Conservation (phyloP, 148 eudicot genomes). For the Suaeda aralocaspica region DNA sequence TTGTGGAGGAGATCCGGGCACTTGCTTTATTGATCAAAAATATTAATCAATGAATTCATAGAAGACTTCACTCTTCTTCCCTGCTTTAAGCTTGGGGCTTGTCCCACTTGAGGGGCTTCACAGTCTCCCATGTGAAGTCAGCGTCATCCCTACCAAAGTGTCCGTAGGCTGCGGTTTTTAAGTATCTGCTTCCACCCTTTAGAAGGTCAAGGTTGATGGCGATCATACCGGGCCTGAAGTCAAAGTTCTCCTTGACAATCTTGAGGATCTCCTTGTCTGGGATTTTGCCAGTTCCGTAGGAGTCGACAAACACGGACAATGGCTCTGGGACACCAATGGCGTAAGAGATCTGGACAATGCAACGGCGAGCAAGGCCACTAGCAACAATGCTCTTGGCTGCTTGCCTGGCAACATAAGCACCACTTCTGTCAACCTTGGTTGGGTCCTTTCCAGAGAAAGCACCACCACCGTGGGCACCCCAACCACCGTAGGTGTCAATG, state of each 20-base stretch:
- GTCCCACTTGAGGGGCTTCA: slow-evolving; percentile 51
- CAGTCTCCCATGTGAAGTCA: slow-evolving; percentile 49
- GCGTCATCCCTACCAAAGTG: slow-evolving; percentile 47
- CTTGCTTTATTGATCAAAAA: slow-evolving; percentile 25
- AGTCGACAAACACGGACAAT: slow-evolving; percentile 46
- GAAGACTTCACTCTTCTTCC: not conserved
- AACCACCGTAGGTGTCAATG: slow-evolving; percentile 49
- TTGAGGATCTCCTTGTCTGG: slow-evolving; percentile 42
- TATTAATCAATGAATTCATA: slow-evolving; percentile 26
- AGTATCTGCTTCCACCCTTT: slow-evolving; percentile 44
- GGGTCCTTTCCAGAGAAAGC: slow-evolving; percentile 55
- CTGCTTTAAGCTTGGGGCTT: slow-evolving; percentile 33
- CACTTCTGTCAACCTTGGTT: slow-evolving; percentile 50
- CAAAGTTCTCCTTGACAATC: slow-evolving; percentile 47
- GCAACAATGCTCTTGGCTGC: slow-evolving; percentile 57
- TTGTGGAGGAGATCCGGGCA: slow-evolving; percentile 20
- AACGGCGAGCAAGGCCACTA: slow-evolving; percentile 44
- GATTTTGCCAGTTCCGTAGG: slow-evolving; percentile 43
- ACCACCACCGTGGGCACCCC: slow-evolving; percentile 55
- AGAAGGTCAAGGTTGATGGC: slow-evolving; percentile 38
- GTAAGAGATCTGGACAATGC: slow-evolving; percentile 47
- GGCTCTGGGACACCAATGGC: slow-evolving; percentile 54
- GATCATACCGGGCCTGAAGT: slow-evolving; percentile 52
- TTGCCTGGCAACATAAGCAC: slow-evolving; percentile 46
- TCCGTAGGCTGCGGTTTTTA: slow-evolving; percentile 51